These are phyloP conservation scores for Dryadomyces sulphureus DNA, from an alignment of 2,329 filamentous ascomycete species.

Conservation along the genomic window DNA sequence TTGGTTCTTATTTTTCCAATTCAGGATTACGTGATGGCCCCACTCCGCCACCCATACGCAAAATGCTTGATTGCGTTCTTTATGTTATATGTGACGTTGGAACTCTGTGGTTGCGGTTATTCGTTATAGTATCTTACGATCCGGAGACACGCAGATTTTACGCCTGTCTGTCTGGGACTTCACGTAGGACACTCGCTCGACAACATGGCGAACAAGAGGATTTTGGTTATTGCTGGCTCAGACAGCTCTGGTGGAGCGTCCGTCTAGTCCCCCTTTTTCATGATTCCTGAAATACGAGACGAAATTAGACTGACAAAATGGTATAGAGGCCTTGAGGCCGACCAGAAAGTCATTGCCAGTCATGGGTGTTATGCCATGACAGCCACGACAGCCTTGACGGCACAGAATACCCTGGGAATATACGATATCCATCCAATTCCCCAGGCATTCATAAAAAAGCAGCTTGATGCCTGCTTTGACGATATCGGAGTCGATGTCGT, in stretches of 20 bases:
- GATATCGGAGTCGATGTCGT: conserved; percentile 83
- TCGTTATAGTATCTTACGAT: neutral
- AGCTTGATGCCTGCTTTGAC: conserved; percentile 70
- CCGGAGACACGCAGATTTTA: too few relatives aligned
- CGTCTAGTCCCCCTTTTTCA: conserved; percentile 17
- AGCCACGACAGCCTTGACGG: conserved; percentile 87
- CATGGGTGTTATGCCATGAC: conserved; percentile 95
- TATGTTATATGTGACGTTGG: too few relatives aligned
- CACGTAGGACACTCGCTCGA: too few relatives aligned
- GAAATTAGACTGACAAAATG: conserved; percentile 21
- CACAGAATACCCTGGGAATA: conserved; percentile 82
- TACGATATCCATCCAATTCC: conserved; percentile 68
- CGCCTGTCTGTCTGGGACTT: neutral
- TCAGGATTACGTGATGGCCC: too few relatives aligned
- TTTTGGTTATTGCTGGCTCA: conserved; percentile 75
- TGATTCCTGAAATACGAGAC: too few relatives aligned
- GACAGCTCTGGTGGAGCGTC: conserved; percentile 83
- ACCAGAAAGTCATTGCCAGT: conserved; percentile 85
- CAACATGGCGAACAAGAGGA: conserved; percentile 24
- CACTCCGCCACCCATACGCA: too few relatives aligned
- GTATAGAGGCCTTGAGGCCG: conserved; percentile 68
- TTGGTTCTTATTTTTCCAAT: too few relatives aligned
- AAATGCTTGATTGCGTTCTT: too few relatives aligned
- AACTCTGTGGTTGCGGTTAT: too few relatives aligned
- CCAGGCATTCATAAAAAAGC: conserved; percentile 62